Evolutionary conservation across 225 moss, liverwort and hornwort species (phyloP).

Genomic region (Sphagnum tenellum): DNA sequence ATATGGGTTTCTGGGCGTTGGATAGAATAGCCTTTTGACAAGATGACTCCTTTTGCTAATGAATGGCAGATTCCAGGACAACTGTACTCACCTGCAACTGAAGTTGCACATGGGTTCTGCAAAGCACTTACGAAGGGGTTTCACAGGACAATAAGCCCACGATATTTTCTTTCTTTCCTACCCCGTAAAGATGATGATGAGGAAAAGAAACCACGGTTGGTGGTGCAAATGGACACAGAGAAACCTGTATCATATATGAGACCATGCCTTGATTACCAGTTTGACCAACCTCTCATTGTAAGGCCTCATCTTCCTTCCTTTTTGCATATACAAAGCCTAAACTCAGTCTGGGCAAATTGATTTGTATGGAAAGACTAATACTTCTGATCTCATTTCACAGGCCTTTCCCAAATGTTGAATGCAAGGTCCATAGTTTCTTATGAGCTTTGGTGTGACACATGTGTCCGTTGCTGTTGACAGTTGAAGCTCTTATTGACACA

Average conservation of each 20-base stretch:
- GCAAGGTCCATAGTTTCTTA: no score
- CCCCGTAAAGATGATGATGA: conserved; percentile 39
- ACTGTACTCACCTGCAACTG: conserved; percentile 27
- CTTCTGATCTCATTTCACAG: no score
- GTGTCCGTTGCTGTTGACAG: no score
- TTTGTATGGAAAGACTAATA: no score
- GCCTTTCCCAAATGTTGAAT: no score
- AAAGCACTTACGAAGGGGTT: conserved; percentile 23
- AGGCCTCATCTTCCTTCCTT: neutral
- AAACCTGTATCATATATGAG: conserved; percentile 21
- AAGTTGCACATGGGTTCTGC: conserved; percentile 37
- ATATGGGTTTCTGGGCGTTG: no score
- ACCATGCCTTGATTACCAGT: conserved; percentile 42
- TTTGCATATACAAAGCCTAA: no score
- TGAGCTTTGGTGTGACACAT: no score
- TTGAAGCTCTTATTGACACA: no score
- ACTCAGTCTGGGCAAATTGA: no score
- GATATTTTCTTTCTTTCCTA: conserved; percentile 38
- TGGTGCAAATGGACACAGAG: conserved; percentile 53
- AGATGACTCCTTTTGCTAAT: neutral
- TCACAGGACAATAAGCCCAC: conserved; percentile 34
- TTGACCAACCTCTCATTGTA: conserved; percentile 49
- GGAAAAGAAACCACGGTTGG: conserved; percentile 31
- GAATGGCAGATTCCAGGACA: conserved; percentile 31
- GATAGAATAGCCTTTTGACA: no score